Conservation (phyloP, 306 rosid species). For the Quillaja saponaria region DNA sequence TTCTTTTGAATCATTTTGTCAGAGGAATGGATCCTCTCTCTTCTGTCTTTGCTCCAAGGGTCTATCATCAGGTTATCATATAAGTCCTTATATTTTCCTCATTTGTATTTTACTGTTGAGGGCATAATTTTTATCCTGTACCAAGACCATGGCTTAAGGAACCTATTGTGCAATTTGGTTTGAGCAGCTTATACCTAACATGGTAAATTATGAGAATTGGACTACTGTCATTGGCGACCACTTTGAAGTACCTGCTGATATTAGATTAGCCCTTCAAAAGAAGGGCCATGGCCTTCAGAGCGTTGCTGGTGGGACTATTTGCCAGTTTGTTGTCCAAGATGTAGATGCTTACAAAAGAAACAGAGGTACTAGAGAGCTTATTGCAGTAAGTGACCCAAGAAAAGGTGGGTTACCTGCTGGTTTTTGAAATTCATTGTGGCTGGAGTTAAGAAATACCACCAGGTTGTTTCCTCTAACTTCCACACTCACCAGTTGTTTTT, state of each 20-base stretch:
- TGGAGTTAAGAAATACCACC: too few relatives aligned
- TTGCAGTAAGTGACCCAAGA: constrained; percentile 93
- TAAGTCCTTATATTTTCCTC: not conserved
- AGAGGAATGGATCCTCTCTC: constrained; percentile 71
- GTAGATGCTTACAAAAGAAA: constrained; percentile 16
- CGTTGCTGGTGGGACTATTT: constrained; percentile 62
- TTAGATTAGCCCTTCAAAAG: constrained; percentile 53
- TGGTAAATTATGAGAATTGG: constrained; percentile 77
- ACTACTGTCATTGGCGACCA: constrained; percentile 66
- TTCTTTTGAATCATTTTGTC: constrained; percentile 76
- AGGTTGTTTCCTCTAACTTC: too few relatives aligned
- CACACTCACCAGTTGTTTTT: too few relatives aligned
- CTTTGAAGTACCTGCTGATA: constrained; percentile 56
- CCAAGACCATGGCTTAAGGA: not conserved
- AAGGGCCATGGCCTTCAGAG: constrained; percentile 74
- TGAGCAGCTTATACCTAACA: constrained; percentile 70
- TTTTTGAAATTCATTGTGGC: constrained; percentile 35
- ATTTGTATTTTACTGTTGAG: not conserved
- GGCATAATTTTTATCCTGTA: not conserved
- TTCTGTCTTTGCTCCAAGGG: constrained; percentile 71
- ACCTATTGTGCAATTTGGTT: constrained; percentile 13
- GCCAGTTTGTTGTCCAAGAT: constrained; percentile 58
- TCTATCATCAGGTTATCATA: constrained; percentile 69
- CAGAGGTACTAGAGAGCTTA: constrained; percentile 39
- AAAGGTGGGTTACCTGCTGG: constrained; percentile 88